Conservation (phyloP, 495 filamentous ascomycete genomes). For the Xylaria intraflava region DNA sequence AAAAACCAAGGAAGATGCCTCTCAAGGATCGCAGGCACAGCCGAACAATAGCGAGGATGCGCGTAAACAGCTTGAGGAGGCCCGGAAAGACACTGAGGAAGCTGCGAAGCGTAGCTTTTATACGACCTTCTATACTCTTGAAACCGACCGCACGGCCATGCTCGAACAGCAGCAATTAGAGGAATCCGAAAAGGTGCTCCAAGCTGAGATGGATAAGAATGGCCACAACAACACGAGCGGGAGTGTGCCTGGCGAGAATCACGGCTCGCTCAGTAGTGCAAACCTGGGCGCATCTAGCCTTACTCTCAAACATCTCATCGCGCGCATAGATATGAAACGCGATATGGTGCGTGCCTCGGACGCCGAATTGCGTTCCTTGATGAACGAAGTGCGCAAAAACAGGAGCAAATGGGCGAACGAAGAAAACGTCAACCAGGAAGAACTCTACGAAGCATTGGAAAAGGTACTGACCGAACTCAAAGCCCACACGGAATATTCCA, state of each 20-base stretch:
- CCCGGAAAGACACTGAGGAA: constrained; percentile 88
- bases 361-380: constrained; percentile 79
- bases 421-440: constrained; percentile 93
- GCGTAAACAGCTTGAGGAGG: constrained; percentile 87
- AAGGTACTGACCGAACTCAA: constrained; percentile 95
- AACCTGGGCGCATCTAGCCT: constrained; percentile 96
- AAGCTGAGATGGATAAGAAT: constrained; percentile 81
- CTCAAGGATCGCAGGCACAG: constrained; percentile 40
- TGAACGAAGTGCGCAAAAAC: constrained; percentile 96
- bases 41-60: constrained; percentile 71
- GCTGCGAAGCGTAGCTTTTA: constrained; percentile 83
- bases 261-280: constrained; percentile 83
- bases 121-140: constrained; percentile 87
- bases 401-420: constrained; percentile 98
- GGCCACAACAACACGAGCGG: constrained; percentile 40
- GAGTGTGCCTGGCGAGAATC: constrained; percentile 46
- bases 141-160: constrained; percentile 94
- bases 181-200: constrained; percentile 90
- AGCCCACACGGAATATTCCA: constrained; percentile 92
- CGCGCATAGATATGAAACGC: constrained; percentile 86
- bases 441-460: constrained; percentile 93
- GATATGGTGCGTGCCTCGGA: constrained; percentile 84
- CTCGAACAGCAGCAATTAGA: constrained; percentile 95
- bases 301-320: constrained; percentile 92
- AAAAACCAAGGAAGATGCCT: constrained; percentile 36